A percentile compares a stretch with the other conserved stretches of the same genome.
Evolutionary conservation across 176 grass and related monocot species (phyloP).

Genomic region (Aegilops umbellulata): DNA sequence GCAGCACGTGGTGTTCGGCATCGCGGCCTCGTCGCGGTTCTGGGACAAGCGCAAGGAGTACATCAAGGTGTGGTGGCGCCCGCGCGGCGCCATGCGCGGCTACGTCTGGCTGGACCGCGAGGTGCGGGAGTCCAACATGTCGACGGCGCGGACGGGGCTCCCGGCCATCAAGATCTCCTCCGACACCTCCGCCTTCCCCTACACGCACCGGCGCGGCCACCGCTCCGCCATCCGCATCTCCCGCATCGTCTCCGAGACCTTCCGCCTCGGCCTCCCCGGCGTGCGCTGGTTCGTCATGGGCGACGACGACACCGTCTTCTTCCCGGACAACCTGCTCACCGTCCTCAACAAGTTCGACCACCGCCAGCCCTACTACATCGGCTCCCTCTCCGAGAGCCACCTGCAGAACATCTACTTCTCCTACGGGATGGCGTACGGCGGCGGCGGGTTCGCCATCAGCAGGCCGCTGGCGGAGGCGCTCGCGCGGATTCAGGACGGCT

Average conservation of each 20-base stretch:
- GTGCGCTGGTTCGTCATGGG: constrained; percentile 98
- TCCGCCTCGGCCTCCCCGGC: constrained; percentile 64
- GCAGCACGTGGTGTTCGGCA: constrained; percentile 97
- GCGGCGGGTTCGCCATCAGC: constrained; percentile 93
- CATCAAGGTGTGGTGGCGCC: constrained; percentile 91
- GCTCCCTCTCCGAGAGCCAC: constrained; percentile 87
- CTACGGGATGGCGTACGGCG: constrained; percentile 93
- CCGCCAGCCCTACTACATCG: constrained; percentile 91
- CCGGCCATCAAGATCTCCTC: constrained; percentile 74
- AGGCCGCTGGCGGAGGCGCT: constrained; percentile 70
- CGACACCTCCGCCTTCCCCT: constrained; percentile 74
- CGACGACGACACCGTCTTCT: constrained; percentile 95
- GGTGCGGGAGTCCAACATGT: constrained; percentile 72
- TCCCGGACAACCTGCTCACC: constrained; percentile 80
- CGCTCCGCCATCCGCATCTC: constrained; percentile 96
- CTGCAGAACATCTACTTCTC: constrained; percentile 96
- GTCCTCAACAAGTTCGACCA: constrained; percentile 81
- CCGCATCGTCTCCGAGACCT: constrained; percentile 94
- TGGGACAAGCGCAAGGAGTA: constrained; percentile 96
- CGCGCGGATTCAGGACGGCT: constrained; percentile 73
- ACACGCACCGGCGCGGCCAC: constrained; percentile 76
- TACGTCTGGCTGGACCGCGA: constrained; percentile 87
- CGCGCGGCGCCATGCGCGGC: constrained; percentile 69
- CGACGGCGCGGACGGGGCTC: constrained; percentile 40
- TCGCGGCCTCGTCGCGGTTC: constrained; percentile 73